Conservation (phyloP, 2,329 filamentous ascomycete species). For the Aureobasidium sp. region DNA sequence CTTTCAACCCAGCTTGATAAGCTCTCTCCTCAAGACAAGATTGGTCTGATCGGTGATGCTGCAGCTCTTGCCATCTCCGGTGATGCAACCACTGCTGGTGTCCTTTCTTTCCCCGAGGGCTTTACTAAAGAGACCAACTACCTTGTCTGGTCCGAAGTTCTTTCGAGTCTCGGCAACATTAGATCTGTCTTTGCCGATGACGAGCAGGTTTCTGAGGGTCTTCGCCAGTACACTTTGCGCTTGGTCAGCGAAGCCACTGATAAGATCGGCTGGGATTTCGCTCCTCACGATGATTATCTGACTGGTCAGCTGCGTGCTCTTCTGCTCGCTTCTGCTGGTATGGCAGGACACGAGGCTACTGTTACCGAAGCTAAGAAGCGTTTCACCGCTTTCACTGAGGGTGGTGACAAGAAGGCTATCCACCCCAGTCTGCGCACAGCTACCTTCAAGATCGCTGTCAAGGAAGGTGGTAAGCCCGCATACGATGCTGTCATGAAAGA, state of each 20-base stretch:
- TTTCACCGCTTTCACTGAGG: constrained; percentile 70
- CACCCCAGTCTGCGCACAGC: constrained; percentile 73
- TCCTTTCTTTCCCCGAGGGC: constrained; percentile 78
- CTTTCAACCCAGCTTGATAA: constrained; percentile 68
- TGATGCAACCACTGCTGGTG: constrained; percentile 68
- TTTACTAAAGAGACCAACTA: constrained; percentile 75
- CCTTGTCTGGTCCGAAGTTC: constrained; percentile 80
- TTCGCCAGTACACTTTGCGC: constrained; percentile 71
- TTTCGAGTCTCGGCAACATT: constrained; percentile 65
- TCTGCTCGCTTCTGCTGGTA: constrained; percentile 66
- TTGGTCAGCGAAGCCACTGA: constrained; percentile 67
- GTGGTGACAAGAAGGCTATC: constrained; percentile 59
- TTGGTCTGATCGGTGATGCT: constrained; percentile 82
- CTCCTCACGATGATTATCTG: constrained; percentile 70
- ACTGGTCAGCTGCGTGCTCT: constrained; percentile 74
- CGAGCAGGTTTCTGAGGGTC: constrained; percentile 57
- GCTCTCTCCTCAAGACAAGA: constrained; percentile 80
- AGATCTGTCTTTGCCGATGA: constrained; percentile 81
- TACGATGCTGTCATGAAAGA: constrained; percentile 73
- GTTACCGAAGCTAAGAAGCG: constrained; percentile 65
- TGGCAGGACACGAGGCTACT: constrained; percentile 63
- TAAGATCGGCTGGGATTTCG: constrained; percentile 77
- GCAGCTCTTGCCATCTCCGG: constrained; percentile 83
- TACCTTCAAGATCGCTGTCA: constrained; percentile 71
- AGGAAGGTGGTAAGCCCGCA: constrained; percentile 60